phyloP scores from a whole-genome alignment of 495 filamentous ascomycete genomes.

The Tuber melanosporum region DNA sequence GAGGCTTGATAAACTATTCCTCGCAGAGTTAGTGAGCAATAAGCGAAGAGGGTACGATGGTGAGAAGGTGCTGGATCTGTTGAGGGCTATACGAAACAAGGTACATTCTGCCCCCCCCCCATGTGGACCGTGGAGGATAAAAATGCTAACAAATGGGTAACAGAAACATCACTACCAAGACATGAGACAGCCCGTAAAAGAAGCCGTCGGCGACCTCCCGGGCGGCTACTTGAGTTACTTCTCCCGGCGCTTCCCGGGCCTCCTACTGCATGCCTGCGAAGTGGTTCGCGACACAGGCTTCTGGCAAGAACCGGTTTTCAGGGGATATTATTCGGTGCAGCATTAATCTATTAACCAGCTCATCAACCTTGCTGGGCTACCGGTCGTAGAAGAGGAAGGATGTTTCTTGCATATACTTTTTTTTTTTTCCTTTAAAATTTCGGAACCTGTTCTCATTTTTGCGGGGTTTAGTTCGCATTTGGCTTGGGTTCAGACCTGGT shows the following conservation, averaged over 20 bases:
- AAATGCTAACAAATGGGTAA: conserved; percentile 6
- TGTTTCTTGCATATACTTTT: conserved; percentile 24
- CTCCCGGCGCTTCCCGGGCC: conserved; percentile 68
- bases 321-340: conserved; percentile 7
- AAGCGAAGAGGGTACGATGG: conserved; percentile 88
- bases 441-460: neutral
- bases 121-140: neutral
- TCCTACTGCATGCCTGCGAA: conserved; percentile 56
- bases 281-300: conserved; percentile 35
- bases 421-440: conserved; percentile 7
- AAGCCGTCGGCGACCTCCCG: conserved; percentile 69
- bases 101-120: neutral
- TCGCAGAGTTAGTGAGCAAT: conserved; percentile 81
- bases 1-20: conserved; percentile 60
- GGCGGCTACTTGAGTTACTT: conserved; percentile 85
- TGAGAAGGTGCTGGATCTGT: conserved; percentile 69
- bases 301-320: conserved; percentile 33
- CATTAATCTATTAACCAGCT: neutral
- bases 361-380: neutral
- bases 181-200: conserved; percentile 71
- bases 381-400: neutral
- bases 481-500: neutral
- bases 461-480: neutral
- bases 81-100: conserved; percentile 92
- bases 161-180: conserved; percentile 81